These are phyloP conservation scores for Neurospora sp. DNA, from an alignment of 495 filamentous ascomycete genomes.

Conservation along the genomic window DNA sequence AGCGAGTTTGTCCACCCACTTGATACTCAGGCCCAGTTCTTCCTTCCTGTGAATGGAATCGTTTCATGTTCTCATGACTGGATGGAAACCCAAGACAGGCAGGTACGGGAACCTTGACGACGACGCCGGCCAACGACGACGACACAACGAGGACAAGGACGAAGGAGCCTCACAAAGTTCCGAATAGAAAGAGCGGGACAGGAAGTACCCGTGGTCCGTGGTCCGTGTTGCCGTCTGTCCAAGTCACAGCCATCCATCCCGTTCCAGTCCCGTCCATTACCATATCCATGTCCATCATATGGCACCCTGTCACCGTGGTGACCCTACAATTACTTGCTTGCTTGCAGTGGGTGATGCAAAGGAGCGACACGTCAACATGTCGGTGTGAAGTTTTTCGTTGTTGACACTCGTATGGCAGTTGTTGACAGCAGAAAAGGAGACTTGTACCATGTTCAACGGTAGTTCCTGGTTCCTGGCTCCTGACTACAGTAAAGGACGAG, in stretches of 20 bases:
- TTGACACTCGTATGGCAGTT: neutral
- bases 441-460: neutral
- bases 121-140: neutral
- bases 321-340: neutral
- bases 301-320: neutral
- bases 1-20: neutral
- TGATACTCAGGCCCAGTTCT: neutral
- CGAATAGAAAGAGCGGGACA: neutral
- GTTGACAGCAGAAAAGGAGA: neutral
- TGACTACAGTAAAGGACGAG: neutral
- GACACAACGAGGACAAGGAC: neutral
- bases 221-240: neutral
- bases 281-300: neutral
- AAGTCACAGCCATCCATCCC: neutral
- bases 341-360: conserved; percentile 9
- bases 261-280: neutral
- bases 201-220: neutral
- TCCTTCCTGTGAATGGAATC: neutral
- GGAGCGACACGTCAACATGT: conserved; percentile 25
- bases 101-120: neutral
- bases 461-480: conserved; percentile 5
- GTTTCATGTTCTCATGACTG: neutral
- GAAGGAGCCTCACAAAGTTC: neutral
- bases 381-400: conserved; percentile 12
- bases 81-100: neutral